Evolutionary conservation across 2,329 filamentous ascomycete species (phyloP), one percentile per base, ranked within the genome.

Genomic region (Grosmannia clavigera): DNA sequence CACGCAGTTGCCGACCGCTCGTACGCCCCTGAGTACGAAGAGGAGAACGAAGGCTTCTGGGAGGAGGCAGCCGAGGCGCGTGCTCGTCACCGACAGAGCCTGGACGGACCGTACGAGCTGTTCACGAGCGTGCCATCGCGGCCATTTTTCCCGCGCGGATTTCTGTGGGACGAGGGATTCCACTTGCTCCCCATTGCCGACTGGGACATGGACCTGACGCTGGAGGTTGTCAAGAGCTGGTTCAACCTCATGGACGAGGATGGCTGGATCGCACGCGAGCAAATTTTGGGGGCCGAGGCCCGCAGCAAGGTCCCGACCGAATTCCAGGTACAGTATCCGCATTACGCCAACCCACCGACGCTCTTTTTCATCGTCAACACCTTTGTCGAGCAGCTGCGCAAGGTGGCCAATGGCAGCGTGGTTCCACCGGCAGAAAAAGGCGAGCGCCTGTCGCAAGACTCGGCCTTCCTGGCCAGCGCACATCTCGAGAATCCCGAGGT

Each of bases 121-220:
- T 97, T 92, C 70, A 95, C 92, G 7, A 90, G 86, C 67, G 86
- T 97, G 60, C 94, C 94, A 0, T 97, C 92, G 10, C 81, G 94
- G 5, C 89, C 94, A 0, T 99, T 99, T 77, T 99, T 99, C 74
- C 94, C 94, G 1, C 82, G 94, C 63, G 94, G 94, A 0, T 99
- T 99, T 71, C 79, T 97, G 4, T 99, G 94, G 94, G 94, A 99
- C 67, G 94, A 99, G 72, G 94, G 94, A 0, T 99, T 97, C 74
- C 94, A 99, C 69, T 78, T 99, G 43, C 77, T 96, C 55, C 92
- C 92, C 1, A 86, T 99, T 59, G 81, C 90, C 25, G 92, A 99
- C 65, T 99, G 92, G 88, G 94, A 99, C 70, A 83, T 91, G 58
- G 92, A 96, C 68, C 80, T 97, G 58, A 85, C 89, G 3, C 76